Conservation (phyloP, 177 flowering plant genomes). For the Vitis hybrid region DNA sequence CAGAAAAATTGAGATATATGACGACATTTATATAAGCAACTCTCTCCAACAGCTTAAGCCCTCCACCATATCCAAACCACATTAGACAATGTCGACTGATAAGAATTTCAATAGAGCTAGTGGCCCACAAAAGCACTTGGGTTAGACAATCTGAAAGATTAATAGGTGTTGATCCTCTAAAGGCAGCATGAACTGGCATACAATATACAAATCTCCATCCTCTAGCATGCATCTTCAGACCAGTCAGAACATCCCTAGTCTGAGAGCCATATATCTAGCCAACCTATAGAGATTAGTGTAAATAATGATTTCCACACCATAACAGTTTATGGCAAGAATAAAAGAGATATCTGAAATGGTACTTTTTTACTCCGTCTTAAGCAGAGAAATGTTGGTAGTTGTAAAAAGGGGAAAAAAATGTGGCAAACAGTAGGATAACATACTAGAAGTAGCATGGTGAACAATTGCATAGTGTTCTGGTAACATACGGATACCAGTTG, state of each 20-base stretch:
- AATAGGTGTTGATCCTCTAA: constrained; percentile 22
- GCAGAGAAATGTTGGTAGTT: too few relatives aligned
- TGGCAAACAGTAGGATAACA: too few relatives aligned
- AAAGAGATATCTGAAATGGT: too few relatives aligned
- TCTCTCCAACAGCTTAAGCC: constrained; percentile 23
- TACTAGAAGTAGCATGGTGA: too few relatives aligned
- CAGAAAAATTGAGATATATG: constrained; percentile 14
- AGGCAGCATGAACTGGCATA: constrained; percentile 18
- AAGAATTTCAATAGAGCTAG: constrained; percentile 18
- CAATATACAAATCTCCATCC: constrained; percentile 25
- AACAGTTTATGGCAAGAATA: too few relatives aligned
- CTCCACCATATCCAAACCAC: constrained; percentile 25
- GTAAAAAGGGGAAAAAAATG: too few relatives aligned
- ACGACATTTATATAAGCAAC: constrained; percentile 21
- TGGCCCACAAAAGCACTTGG: constrained; percentile 22
- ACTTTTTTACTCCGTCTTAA: too few relatives aligned
- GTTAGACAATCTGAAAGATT: constrained; percentile 21
- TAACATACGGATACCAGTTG: too few relatives aligned
- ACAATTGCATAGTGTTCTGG: too few relatives aligned
- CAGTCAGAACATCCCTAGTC: constrained; percentile 20
- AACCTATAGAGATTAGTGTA: constrained; percentile 3
- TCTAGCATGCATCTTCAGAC: constrained; percentile 25
- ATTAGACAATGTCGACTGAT: constrained; percentile 24
- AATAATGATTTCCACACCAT: background rate
- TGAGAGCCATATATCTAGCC: constrained; percentile 22